These are phyloP conservation scores for Neurospora sp. DNA, from an alignment of 2,329 filamentous ascomycete genomes.

Conservation along the genomic window DNA sequence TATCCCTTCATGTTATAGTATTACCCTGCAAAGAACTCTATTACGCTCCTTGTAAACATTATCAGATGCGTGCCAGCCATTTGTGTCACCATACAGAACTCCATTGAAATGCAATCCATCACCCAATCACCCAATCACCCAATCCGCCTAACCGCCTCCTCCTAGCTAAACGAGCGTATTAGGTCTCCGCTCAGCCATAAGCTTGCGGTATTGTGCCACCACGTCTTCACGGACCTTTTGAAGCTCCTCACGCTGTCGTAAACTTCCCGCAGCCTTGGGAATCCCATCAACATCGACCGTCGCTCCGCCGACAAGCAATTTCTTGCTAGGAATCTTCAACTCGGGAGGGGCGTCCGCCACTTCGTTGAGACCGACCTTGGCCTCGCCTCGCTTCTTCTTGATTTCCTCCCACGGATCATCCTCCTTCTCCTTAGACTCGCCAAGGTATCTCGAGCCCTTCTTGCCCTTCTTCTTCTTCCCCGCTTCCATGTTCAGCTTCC, in stretches of 20 bases:
- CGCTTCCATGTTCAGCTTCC: conserved; percentile 34
- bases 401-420: conserved; percentile 68
- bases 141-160: not conserved
- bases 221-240: conserved; percentile 58
- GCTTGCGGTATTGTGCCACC: conserved; percentile 61
- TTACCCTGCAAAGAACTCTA: not conserved
- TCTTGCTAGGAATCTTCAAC: conserved; percentile 53
- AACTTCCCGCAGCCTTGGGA: conserved; percentile 58
- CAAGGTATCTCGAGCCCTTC: conserved; percentile 26
- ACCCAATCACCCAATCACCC: not conserved
- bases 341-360: conserved; percentile 68
- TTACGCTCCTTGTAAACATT: not conserved
- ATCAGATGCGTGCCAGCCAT: not conserved
- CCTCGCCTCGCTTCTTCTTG: conserved; percentile 53
- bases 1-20: not conserved
- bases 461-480: conserved; percentile 32
- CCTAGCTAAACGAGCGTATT: not conserved
- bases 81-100: not conserved
- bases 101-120: not conserved
- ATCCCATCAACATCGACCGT: conserved; percentile 58
- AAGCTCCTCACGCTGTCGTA: conserved; percentile 63
- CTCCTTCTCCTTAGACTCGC: conserved; percentile 39
- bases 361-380: conserved; percentile 40
- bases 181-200: conserved; percentile 50
- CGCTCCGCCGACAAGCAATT: conserved; percentile 54